phyloP scores from a whole-genome alignment of 2,329 filamentous ascomycete species.

The Dactylonectria macrodidyma region DNA sequence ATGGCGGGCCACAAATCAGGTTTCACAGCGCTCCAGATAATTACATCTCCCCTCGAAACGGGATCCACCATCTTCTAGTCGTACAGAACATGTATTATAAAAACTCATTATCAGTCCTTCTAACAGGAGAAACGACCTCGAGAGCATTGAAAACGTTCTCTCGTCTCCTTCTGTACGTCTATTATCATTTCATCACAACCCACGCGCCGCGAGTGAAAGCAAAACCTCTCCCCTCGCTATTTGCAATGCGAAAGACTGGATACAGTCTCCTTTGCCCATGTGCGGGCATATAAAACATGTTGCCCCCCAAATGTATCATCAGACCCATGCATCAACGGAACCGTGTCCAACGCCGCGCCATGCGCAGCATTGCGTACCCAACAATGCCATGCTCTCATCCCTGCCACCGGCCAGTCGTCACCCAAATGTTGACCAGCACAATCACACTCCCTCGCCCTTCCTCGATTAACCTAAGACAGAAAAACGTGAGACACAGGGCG shows the following conservation, averaged over 20 bases:
- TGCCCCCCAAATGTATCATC: conserved; percentile 27
- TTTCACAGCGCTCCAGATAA: conserved; percentile 13
- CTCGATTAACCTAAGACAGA: conserved; percentile 28
- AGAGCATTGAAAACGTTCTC: conserved; percentile 20
- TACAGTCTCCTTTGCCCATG: conserved; percentile 15
- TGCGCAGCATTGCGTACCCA: conserved; percentile 43
- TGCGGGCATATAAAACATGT: conserved; percentile 22
- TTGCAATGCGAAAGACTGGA: conserved; percentile 28
- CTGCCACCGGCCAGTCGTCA: conserved; percentile 34
- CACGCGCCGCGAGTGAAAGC: conserved; percentile 29
- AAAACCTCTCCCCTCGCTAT: conserved; percentile 23
- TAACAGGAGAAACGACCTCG: not conserved
- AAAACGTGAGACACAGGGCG: conserved; percentile 6
- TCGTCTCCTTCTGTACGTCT: conserved; percentile 45
- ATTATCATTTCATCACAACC: conserved; percentile 40
- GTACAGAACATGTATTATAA: not conserved
- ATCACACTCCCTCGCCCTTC: not conserved
- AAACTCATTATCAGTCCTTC: not conserved
- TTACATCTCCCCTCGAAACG: not conserved
- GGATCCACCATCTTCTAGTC: not conserved
- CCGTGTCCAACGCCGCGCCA: conserved; percentile 46
- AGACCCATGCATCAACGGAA: conserved; percentile 39
- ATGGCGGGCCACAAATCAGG: not conserved
- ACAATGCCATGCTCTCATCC: conserved; percentile 31
- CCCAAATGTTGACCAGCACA: conserved; percentile 27